Conservation (phyloP, 306 rosid species). For the Sicyos baderoa region DNA sequence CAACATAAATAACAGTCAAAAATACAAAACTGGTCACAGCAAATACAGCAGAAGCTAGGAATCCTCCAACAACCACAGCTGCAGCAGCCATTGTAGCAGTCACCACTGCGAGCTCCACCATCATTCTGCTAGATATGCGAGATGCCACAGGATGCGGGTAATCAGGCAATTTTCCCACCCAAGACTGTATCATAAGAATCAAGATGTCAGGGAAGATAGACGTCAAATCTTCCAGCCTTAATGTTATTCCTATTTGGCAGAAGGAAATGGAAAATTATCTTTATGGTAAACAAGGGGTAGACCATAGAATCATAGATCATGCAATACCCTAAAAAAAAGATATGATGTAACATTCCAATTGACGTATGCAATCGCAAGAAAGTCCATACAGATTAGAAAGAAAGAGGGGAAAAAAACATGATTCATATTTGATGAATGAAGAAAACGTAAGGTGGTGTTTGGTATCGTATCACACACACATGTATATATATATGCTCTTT, state of each 20-base stretch:
- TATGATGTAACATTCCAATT: neutral
- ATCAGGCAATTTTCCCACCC: slow-evolving; percentile 59
- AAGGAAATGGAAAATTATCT: neutral
- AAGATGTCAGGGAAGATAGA: slow-evolving; percentile 22
- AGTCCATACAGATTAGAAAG: neutral
- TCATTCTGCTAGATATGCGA: slow-evolving; percentile 84
- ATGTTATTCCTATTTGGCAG: neutral
- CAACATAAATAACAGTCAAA: slow-evolving; percentile 48
- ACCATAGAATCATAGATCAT: neutral
- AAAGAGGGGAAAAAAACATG: neutral
- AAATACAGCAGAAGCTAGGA: slow-evolving; percentile 77
- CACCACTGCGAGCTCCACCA: slow-evolving; percentile 68
- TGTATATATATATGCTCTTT: neutral
- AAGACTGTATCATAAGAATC: slow-evolving; percentile 50
- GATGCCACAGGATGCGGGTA: slow-evolving; percentile 89
- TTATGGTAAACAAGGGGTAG: neutral
- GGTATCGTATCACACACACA: neutral
- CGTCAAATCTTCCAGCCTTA: neutral
- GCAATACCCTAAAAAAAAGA: neutral
- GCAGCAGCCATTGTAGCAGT: slow-evolving; percentile 56
- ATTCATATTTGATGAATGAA: neutral
- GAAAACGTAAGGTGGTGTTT: neutral
- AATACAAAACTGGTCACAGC: slow-evolving; percentile 66
- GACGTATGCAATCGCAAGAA: neutral
- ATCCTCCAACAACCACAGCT: slow-evolving; percentile 64